Evolutionary conservation across 306 rosid species (phyloP).

Genomic region (Fagus sylvatica): DNA sequence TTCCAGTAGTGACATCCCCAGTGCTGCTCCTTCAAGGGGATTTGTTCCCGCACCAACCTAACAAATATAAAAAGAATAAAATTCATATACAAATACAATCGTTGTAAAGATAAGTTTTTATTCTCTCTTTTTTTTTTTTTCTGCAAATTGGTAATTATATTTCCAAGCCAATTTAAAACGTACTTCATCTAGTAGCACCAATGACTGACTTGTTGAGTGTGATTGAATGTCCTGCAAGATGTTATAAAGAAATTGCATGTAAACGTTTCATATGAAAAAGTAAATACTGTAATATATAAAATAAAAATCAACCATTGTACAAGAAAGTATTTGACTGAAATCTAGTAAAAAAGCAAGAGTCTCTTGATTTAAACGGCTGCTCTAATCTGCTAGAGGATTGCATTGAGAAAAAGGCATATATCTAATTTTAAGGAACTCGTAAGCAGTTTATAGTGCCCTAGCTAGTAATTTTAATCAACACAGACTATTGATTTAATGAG

Average conservation of each 20-base stretch:
- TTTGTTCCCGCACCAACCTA: slow-evolving; percentile 99
- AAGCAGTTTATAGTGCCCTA: neutral
- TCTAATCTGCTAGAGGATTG: neutral
- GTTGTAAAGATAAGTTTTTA: neutral
- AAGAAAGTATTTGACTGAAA: neutral
- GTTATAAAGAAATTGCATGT: slow-evolving; percentile 17
- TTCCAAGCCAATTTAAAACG: slow-evolving; percentile 26
- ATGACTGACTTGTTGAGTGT: slow-evolving; percentile 67
- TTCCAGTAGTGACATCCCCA: slow-evolving; percentile 88
- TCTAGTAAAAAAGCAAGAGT: neutral
- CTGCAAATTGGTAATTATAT: slow-evolving; percentile 7
- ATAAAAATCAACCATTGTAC: neutral
- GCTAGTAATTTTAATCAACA: slow-evolving; percentile 2
- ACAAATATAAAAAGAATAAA: slow-evolving; percentile 28
- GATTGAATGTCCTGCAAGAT: slow-evolving; percentile 71
- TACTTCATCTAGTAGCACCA: slow-evolving; percentile 92
- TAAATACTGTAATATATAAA: slow-evolving; percentile 5
- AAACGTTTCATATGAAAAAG: slow-evolving; percentile 7
- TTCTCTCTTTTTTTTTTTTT: neutral
- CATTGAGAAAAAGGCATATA: neutral
- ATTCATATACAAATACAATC: neutral
- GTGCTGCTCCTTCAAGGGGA: slow-evolving; percentile 97
- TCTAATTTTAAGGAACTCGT: neutral
- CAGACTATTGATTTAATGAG: neutral
- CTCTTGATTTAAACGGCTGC: neutral